Evolutionary conservation across 2,329 filamentous ascomycete genomes (phyloP).

Genomic region (Fragosphaeria purpurea): DNA sequence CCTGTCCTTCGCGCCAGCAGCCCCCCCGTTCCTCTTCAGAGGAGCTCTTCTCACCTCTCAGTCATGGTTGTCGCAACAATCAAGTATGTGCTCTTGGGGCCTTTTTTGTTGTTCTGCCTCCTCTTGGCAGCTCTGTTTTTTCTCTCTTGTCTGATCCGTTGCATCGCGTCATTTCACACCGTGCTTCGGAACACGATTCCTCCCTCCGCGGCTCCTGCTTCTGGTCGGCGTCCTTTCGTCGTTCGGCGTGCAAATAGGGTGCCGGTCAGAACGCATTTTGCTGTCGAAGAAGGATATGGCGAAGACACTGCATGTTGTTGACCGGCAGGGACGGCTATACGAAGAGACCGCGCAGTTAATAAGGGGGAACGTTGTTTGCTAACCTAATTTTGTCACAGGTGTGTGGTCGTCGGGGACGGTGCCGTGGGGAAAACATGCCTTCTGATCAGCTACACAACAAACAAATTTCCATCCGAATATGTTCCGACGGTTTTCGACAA

Average conservation of each 20-base stretch:
- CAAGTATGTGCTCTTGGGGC: slow-evolving; percentile 37
- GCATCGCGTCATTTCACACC: neutral
- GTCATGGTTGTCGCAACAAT: slow-evolving; percentile 56
- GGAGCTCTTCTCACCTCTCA: slow-evolving; percentile 21
- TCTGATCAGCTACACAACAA: slow-evolving; percentile 98
- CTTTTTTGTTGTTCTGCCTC: slow-evolving; percentile 9
- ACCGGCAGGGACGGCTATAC: too few relatives aligned
- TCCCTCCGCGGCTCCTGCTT: too few relatives aligned
- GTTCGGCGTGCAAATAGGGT: too few relatives aligned
- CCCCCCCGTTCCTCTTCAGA: neutral
- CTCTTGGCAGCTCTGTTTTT: neutral
- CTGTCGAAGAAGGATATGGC: neutral
- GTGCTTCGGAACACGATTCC: too few relatives aligned
- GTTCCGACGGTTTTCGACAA: slow-evolving; percentile 99
- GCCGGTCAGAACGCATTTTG: neutral
- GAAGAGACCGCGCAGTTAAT: too few relatives aligned
- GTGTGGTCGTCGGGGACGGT: slow-evolving; percentile 98
- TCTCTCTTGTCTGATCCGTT: neutral
- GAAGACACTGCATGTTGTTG: too few relatives aligned
- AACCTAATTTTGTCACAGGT: slow-evolving; percentile 43
- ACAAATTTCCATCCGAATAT: slow-evolving; percentile 99
- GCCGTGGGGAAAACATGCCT: slow-evolving; percentile 98
- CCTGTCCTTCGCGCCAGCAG: neutral
- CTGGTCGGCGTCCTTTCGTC: too few relatives aligned
- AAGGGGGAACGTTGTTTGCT: too few relatives aligned